Evolutionary conservation across 106 monocot genomes (phyloP).

Genomic region (Apostasia ramifera): DNA sequence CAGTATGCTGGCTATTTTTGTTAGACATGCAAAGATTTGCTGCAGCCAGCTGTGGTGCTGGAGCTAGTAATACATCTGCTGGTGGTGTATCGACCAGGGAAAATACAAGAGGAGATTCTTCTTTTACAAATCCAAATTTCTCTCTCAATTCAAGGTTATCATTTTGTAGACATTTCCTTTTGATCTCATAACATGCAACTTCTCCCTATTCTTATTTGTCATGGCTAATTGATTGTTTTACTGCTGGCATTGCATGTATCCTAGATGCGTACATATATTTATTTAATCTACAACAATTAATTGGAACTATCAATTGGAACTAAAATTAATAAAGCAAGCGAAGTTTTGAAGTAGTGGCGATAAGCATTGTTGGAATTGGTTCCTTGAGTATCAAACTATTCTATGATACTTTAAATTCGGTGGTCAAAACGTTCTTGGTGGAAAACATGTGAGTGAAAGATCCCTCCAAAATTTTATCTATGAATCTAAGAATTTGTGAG

Average conservation of each 20-base stretch:
- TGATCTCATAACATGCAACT: background rate
- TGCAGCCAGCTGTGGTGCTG: constrained; percentile 50
- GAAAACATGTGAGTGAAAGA: too few relatives aligned
- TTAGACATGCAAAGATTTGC: constrained; percentile 85
- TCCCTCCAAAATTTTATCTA: background rate
- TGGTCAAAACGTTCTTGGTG: too few relatives aligned
- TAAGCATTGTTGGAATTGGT: too few relatives aligned
- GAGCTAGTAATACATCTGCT: constrained; percentile 30
- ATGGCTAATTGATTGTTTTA: background rate
- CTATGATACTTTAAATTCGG: too few relatives aligned
- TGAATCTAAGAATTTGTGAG: background rate
- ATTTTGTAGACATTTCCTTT: background rate
- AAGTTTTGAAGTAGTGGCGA: too few relatives aligned
- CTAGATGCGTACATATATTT: background rate
- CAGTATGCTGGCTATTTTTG: constrained; percentile 53
- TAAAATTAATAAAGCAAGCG: too few relatives aligned
- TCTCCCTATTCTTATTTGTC: background rate
- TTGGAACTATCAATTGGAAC: background rate
- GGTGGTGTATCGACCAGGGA: constrained; percentile 55
- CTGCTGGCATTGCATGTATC: background rate
- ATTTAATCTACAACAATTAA: background rate
- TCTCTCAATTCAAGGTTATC: constrained; percentile 60
- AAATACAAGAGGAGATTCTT: constrained; percentile 44
- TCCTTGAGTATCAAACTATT: too few relatives aligned
- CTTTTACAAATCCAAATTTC: constrained; percentile 46